Conservation (phyloP, 805 yeast genomes). For the Metschnikowia chrysomelidarum region DNA sequence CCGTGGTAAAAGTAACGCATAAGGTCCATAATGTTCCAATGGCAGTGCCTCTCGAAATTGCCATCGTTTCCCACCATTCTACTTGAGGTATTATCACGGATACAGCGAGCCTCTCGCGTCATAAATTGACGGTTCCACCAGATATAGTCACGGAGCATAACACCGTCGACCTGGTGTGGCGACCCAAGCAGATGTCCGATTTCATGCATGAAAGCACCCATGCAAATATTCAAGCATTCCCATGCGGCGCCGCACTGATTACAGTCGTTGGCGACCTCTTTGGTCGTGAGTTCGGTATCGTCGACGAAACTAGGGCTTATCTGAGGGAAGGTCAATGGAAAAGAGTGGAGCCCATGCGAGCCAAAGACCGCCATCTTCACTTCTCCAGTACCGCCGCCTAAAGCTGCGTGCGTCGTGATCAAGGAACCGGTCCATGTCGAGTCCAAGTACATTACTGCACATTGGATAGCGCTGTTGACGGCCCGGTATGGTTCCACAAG, state of each 20-base stretch:
- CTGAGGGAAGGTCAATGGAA: constrained; percentile 84
- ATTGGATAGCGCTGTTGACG: constrained; percentile 55
- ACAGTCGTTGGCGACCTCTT: constrained; percentile 87
- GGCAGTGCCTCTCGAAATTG: constrained; percentile 60
- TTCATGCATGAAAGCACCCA: constrained; percentile 96
- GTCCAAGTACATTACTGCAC: constrained; percentile 84
- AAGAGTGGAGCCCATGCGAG: constrained; percentile 84
- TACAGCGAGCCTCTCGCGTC: constrained; percentile 61
- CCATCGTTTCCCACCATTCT: constrained; percentile 40
- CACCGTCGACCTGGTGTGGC: constrained; percentile 88
- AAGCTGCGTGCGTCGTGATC: constrained; percentile 85
- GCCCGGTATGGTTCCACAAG: constrained; percentile 43
- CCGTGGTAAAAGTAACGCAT: constrained; percentile 79
- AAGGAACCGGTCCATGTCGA: constrained; percentile 76
- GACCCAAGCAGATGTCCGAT: constrained; percentile 89
- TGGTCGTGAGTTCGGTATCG: constrained; percentile 55
- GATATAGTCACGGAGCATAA: constrained; percentile 85
- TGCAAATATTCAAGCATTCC: constrained; percentile 83
- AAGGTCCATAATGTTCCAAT: constrained; percentile 83
- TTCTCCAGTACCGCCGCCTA: constrained; percentile 80
- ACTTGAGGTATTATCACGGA: constrained; percentile 50
- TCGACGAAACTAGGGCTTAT: constrained; percentile 70
- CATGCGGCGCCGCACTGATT: constrained; percentile 82
- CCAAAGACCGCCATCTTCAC: constrained; percentile 88
- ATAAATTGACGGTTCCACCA: constrained; percentile 79